Evolutionary conservation across 2,329 filamentous ascomycete genomes (phyloP), one percentile per base, ranked within the genome.

Genomic region (Colletotrichum tofieldiae): DNA sequence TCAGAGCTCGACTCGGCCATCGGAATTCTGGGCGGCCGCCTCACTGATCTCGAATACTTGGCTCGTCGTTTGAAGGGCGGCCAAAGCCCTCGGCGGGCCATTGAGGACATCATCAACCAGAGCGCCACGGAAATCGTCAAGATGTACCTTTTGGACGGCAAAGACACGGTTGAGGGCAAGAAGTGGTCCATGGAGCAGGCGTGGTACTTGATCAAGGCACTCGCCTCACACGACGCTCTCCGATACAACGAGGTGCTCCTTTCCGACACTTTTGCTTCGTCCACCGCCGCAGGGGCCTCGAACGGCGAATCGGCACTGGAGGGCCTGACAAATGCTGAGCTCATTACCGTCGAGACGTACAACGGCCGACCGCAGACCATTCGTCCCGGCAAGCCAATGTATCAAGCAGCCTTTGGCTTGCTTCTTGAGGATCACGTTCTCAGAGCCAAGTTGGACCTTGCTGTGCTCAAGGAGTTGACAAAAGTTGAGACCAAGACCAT

Each of bases 1-100:
- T 81, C 82, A 1, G 93, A 95, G 74, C 88, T 99, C 1, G 95
- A 98, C 77, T 88, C 88, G 37, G 95, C 93, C 76, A 97, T 98
- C 75, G 89, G 91, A 37, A 89, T 92, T 0, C 88, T 99, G 1
- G 96, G 96, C 29, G 96, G 96, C 2, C 93, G 96, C 4, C 88
- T 99, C n/a, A 98, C 95, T 0, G 96, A 99, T 78, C 91, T 99
- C 26, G 96, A 98, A 79, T 97, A 96, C 78, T 90, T 99, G 54
- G 93, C 95, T n/a, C 91, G 96, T 45, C 90, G 96, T 23, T 93
- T 99, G 77, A 94, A 94, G 82, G 91, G 93, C 0, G 96, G 96
- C 20, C 95, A 98, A 80, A 93, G 89, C 2, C 96, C 96, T 0
- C 89, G 88, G 74, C 88, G 93, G 76, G 96, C 96, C 3, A 92